Evolutionary conservation across 192 early-diverging fungal genomes (phyloP), one percentile per base, ranked within the genome.

Genomic region (Irineochytrium annulatum): DNA sequence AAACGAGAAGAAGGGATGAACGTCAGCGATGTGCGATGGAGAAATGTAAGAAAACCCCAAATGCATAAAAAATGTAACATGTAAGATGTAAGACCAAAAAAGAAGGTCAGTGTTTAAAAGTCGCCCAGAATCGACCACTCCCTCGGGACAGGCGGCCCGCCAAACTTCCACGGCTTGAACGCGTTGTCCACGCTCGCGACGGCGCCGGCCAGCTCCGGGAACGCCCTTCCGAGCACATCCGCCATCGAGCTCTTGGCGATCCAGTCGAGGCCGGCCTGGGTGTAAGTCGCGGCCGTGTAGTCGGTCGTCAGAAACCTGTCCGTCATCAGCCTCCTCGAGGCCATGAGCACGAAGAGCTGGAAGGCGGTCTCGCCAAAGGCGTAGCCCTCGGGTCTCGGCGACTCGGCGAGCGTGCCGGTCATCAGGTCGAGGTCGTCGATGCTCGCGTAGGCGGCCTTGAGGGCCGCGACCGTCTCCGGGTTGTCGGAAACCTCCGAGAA

Each of bases 231-330:
- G 14, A 72, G 14, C 16, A 72, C 14, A 14, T 24, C 27, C 57
- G 26, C 37, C 52, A 72, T 69, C 22, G 26, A 37, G 17, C 62
- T 27, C 20, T 65, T 54, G 43, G 57, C 34, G 33, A 72, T 45
- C 66, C 66, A 70, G 17, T 45, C 26, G 30, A 72, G 24, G 3
- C 70, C 70, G 28, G 53, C 60, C 53, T 52, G 22, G 16, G 60
- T 69, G 54, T 72, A 72, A 0, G 64, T 51, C n/a, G 20, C 65
- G 22, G 65, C 30, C 3, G 31, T 63, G 59, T 62, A 72, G 27
- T 72, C 65, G 41, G 60, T 60, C 3, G 70, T 72, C 8, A 72
- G 48, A 49, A 72, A 69, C n/a, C 70, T 57, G 54, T 72, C 70
- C 13, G 65, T 55, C 22, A 35, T 45, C 1, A 72, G 32, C 6